These are phyloP conservation scores for Suillus luteus DNA, from an alignment of 768 basidiomycete genomes.

Conservation along the genomic window DNA sequence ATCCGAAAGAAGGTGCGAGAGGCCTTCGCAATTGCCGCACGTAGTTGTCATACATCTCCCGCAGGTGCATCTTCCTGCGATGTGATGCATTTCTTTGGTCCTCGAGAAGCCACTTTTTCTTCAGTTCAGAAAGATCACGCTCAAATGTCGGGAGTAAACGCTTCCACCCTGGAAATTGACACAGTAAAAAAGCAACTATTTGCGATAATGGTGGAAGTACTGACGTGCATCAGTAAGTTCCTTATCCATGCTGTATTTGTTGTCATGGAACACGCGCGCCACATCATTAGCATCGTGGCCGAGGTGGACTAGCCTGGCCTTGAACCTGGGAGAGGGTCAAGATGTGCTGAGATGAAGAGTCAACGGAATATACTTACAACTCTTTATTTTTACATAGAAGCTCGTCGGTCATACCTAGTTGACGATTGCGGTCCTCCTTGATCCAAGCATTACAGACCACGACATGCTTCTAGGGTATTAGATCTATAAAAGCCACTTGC, in stretches of 20 bases:
- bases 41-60: not conserved
- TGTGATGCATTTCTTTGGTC: not conserved
- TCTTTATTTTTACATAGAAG: not conserved
- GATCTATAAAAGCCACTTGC: not conserved
- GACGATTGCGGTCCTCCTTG: not conserved
- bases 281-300: conserved; percentile 2
- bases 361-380: not conserved
- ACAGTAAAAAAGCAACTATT: not conserved
- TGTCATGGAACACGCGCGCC: not conserved
- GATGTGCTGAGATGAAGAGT: not conserved
- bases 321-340: not conserved
- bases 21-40: not conserved
- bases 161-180: conserved; percentile 3
- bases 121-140: not conserved
- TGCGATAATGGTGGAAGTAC: not conserved
- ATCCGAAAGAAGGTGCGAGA: not conserved
- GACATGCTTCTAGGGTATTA: conserved; percentile 4
- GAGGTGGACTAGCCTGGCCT: not conserved
- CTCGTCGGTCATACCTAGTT: too few species aligned
- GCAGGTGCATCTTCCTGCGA: not conserved
- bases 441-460: not conserved
- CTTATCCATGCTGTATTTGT: not conserved
- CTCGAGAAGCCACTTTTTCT: not conserved
- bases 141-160: conserved; percentile 1
- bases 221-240: conserved; percentile 6